phyloP scores from a whole-genome alignment of 345 rosid species.

The Alliaria petiolata region DNA sequence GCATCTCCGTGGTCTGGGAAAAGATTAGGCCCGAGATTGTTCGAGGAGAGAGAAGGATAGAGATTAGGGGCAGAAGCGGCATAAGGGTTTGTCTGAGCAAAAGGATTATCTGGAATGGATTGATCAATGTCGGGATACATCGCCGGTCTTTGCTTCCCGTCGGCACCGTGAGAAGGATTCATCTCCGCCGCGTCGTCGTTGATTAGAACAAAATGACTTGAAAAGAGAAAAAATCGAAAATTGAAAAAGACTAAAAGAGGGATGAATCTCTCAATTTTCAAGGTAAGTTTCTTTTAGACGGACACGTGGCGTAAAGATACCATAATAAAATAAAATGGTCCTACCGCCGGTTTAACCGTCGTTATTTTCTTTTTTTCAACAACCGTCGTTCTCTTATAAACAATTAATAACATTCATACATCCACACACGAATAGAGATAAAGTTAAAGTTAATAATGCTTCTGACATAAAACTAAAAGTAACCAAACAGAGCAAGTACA shows the following conservation, averaged over 20 bases:
- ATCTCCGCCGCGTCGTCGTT: conserved; percentile 15
- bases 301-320: not conserved
- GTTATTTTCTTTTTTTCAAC: too few species aligned
- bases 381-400: too few species aligned
- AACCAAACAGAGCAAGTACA: not conserved
- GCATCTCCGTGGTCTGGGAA: conserved; percentile 41
- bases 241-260: not conserved
- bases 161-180: conserved; percentile 25
- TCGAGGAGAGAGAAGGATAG: conserved; percentile 48
- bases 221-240: not conserved
- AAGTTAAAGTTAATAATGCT: not conserved
- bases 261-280: not conserved
- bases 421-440: not conserved
- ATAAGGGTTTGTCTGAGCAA: conserved; percentile 18
- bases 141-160: conserved; percentile 18
- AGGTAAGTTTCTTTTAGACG: not conserved
- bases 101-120: conserved; percentile 32
- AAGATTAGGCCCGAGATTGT: conserved; percentile 44
- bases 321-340: not conserved
- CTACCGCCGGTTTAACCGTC: not conserved
- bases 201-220: not conserved
- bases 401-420: too few species aligned
- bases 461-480: not conserved
- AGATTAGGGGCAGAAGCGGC: conserved; percentile 37
- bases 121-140: conserved; percentile 35